Evolutionary conservation across 192 early-diverging fungal species (phyloP).

Genomic region (Rhizophagus clarus): DNA sequence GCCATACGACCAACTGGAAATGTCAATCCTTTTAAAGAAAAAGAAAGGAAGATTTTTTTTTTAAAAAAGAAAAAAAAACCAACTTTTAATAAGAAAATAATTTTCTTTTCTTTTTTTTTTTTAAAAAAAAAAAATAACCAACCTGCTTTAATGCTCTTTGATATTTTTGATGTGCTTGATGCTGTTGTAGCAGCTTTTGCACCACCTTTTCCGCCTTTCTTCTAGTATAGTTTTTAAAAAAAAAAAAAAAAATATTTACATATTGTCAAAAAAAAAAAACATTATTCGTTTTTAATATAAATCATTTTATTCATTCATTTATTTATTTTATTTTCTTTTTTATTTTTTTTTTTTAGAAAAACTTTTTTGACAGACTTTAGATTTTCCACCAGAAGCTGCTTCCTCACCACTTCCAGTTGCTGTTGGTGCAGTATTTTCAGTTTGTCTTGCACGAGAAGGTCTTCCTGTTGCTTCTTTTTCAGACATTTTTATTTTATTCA

Average conservation of each 20-base stretch:
- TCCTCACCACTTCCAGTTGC: neutral
- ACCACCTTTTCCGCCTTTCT: slow-evolving; percentile 7
- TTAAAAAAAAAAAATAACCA: neutral
- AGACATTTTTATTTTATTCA: slow-evolving; percentile 4
- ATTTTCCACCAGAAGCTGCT: neutral
- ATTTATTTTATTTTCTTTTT: neutral
- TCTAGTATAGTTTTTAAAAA: neutral
- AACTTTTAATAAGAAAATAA: too few relatives aligned
- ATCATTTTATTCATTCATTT: neutral
- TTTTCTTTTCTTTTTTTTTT: too few relatives aligned
- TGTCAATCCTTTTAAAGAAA: slow-evolving; percentile 23
- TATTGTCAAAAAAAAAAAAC: neutral
- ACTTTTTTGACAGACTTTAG: slow-evolving; percentile 4
- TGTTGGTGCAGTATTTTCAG: slow-evolving; percentile 11
- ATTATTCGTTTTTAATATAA: too few relatives aligned
- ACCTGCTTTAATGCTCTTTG: slow-evolving; percentile 23
- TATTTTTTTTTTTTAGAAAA: neutral
- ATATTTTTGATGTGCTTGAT: slow-evolving; percentile 3
- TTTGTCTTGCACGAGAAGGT: slow-evolving; percentile 1
- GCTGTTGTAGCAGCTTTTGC: neutral
- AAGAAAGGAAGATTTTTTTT: neutral
- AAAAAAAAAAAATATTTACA: neutral
- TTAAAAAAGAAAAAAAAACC: too few relatives aligned
- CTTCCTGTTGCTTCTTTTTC: slow-evolving; percentile 7
- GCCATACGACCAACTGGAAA: slow-evolving; percentile 40